A percentile compares a stretch with the other conserved stretches of the same genome.
phyloP scores from a whole-genome alignment of 23 red algal genomes.

The Chondrus crispus region DNA sequence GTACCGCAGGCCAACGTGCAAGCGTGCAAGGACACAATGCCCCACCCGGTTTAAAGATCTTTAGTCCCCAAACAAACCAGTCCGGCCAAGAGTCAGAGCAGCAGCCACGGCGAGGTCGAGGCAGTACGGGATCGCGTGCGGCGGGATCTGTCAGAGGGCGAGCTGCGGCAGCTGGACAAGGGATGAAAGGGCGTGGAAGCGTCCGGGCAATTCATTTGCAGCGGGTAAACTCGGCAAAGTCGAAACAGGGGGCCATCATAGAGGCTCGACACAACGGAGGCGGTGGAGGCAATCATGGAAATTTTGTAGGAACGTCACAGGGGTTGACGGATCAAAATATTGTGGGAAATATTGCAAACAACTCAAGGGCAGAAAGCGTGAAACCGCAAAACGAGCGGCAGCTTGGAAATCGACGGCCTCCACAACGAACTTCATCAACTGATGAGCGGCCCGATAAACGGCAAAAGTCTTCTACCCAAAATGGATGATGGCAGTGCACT shows the following conservation, averaged over 20 bases:
- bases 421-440: too few species aligned
- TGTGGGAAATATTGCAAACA: too few species aligned
- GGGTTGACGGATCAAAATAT: too few species aligned
- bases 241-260: neutral
- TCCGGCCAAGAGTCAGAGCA: neutral
- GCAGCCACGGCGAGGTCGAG: neutral
- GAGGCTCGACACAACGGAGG: neutral
- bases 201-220: neutral
- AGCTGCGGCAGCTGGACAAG: neutral
- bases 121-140: neutral
- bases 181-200: neutral
- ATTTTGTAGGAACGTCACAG: neutral
- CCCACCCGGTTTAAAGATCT: conserved; percentile 4
- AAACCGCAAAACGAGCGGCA: too few species aligned
- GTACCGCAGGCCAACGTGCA: neutral
- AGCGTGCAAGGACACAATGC: neutral
- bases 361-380: too few species aligned
- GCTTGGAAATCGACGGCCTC: too few species aligned
- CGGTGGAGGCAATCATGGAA: neutral
- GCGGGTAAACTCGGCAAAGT: neutral
- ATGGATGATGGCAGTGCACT: too few species aligned
- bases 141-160: neutral
- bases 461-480: too few species aligned
- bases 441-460: too few species aligned
- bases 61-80: conserved; percentile 3